Base-by-base conservation (phyloP, 2,329 filamentous ascomycete species). In the Trichophyton schoenleinii region DNA sequence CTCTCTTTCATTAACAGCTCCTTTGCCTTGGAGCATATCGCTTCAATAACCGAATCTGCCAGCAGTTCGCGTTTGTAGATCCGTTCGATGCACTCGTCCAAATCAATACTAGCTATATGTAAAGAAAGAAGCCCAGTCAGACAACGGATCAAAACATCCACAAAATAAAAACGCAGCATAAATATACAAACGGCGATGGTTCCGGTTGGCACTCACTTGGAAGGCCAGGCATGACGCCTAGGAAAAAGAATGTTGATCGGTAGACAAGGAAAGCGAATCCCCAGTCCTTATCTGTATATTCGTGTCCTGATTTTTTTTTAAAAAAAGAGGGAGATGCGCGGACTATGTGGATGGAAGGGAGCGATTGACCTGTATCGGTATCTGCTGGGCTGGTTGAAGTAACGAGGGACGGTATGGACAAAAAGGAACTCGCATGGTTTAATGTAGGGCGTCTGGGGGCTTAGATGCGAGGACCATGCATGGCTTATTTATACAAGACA, bases 1-100 rank as follows among this genome's bases (percentile, higher is more conserved):
- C 92, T 97, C 84, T 99, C 94, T 73, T 95, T 92, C 94, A 99
- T 99, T 68, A 99, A 83, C 68, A 99, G 81, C 79, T 99, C 94
- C 73, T 99, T 99, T 22, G 95, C 94, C 76, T 99, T 99, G 75
- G 94, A 91, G 79, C 94, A 99, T 84, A 99, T 92, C 70, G 94
- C 94, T 79, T 99, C 94, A 75, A 99, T 92, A 67, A 99, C 91
- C 48, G 92, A 96, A 77, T 99, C 94, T 70, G 94, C 91, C 63
- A 99, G 84, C 63, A 99, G 84, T 75, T 97, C 94, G 74, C 96
- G 96, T 73, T 94, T 92, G 78, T 97, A 97, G 60, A 99, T 84
- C 67, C 92, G 88, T 73, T 89, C 86, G 78, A 99, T 97, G 78
- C 94, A 99, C 83, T 97, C 91, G 79, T 99, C 94, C 70, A 99